phyloP scores from a whole-genome alignment of 208 protist genomes.

The Crithidia sp. region DNA sequence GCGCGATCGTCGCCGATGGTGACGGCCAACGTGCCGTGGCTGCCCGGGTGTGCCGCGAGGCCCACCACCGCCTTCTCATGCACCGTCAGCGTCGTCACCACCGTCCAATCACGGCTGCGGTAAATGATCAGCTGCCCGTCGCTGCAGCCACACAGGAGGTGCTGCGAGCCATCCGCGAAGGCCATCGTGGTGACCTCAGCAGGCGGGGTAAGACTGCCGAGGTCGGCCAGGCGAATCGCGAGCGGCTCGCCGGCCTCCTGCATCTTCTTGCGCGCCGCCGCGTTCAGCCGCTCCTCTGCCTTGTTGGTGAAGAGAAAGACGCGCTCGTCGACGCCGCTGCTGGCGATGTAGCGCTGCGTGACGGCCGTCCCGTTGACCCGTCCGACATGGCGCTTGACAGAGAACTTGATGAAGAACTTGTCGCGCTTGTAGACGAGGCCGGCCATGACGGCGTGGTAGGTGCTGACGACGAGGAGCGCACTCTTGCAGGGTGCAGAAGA shows the following conservation, averaged over 20 bases:
- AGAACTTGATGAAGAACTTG: constrained; percentile 77
- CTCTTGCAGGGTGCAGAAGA: constrained; percentile 30
- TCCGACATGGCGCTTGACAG: constrained; percentile 74
- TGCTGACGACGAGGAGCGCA: constrained; percentile 73
- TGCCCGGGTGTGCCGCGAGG: constrained; percentile 62
- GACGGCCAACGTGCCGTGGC: constrained; percentile 53
- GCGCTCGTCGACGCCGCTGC: constrained; percentile 75
- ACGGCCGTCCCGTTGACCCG: constrained; percentile 49
- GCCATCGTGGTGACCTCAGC: constrained; percentile 48
- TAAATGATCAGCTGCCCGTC: constrained; percentile 72
- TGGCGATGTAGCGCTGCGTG: constrained; percentile 58
- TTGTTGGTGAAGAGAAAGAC: constrained; percentile 85
- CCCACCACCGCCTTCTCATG: constrained; percentile 56
- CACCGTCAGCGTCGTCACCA: constrained; percentile 43
- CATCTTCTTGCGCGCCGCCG: constrained; percentile 34
- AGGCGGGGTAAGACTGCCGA: constrained; percentile 67
- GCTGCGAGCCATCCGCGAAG: constrained; percentile 49
- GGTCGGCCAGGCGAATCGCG: constrained; percentile 58
- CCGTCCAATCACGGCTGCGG: constrained; percentile 71
- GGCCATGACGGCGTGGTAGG: constrained; percentile 79
- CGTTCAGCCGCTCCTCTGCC: constrained; percentile 37
- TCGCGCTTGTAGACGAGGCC: constrained; percentile 55
- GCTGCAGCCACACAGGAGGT: constrained; percentile 61
- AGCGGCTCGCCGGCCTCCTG: constrained; percentile 41
- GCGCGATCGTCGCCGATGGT: constrained; percentile 62